phyloP scores from a whole-genome alignment of 139 green algal species.

The Prasinococcaceae sp. region DNA sequence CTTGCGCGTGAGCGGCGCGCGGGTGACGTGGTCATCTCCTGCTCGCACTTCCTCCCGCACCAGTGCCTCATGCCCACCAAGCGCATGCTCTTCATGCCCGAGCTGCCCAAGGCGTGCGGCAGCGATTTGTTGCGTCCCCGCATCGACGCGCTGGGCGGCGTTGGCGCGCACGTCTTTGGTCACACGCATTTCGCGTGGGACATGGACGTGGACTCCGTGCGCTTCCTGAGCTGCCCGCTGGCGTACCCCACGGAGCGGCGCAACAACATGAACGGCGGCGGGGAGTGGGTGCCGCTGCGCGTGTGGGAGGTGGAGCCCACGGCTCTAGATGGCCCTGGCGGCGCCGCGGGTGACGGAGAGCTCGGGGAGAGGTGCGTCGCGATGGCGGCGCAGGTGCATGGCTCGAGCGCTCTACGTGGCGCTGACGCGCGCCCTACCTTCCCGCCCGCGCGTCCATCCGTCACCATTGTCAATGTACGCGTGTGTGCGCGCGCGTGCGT shows the following conservation, averaged over 20 bases:
- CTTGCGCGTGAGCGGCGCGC: constrained; percentile 27
- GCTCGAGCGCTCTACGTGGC: too few relatives aligned
- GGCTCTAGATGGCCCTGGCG: too few relatives aligned
- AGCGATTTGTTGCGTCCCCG: constrained; percentile 34
- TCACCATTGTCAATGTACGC: too few relatives aligned
- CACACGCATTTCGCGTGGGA: constrained; percentile 79
- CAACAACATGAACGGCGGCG: constrained; percentile 12
- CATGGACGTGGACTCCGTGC: neutral
- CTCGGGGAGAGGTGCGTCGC: neutral
- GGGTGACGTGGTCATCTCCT: constrained; percentile 26
- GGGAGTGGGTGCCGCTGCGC: constrained; percentile 12
- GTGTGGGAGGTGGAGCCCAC: too few relatives aligned
- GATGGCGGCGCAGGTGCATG: neutral
- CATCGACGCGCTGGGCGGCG: constrained; percentile 26
- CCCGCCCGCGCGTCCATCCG: too few relatives aligned
- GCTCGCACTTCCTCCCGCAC: constrained; percentile 54
- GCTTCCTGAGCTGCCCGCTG: constrained; percentile 22
- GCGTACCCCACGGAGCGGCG: constrained; percentile 46
- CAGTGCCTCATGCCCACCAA: constrained; percentile 65
- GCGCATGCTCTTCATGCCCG: constrained; percentile 56
- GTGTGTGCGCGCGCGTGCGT: too few relatives aligned
- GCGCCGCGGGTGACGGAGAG: too few relatives aligned
- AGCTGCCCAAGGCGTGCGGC: constrained; percentile 53
- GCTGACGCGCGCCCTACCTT: too few relatives aligned
- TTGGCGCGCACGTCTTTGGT: constrained; percentile 42